Conservation (phyloP, 306 rosid genomes). For the Amphicarpaea edgeworthii region DNA sequence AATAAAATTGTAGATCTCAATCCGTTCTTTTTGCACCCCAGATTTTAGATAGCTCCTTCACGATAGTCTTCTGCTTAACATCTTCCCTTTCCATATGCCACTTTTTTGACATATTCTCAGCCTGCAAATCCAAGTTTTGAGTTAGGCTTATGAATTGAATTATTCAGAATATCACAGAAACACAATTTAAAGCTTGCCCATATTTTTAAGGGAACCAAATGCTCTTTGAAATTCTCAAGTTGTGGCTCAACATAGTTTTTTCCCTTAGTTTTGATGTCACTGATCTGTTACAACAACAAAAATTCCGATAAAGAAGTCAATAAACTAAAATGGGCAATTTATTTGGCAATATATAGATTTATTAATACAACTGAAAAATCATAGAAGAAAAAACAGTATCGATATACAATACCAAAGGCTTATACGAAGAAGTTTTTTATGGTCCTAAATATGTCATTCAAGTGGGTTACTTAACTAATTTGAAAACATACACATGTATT, state of each 20-base stretch:
- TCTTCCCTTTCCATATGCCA: constrained; percentile 73
- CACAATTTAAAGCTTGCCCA: constrained; percentile 59
- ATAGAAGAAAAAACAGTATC: neutral
- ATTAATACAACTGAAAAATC: constrained; percentile 27
- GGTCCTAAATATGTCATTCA: constrained; percentile 32
- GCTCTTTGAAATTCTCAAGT: constrained; percentile 60
- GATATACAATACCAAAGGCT: neutral
- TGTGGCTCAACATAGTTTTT: constrained; percentile 70
- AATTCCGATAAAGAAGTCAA: constrained; percentile 32
- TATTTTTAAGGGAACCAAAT: constrained; percentile 69
- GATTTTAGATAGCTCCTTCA: constrained; percentile 70
- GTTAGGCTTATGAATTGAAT: constrained; percentile 42
- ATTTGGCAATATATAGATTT: constrained; percentile 2
- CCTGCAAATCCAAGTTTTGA: constrained; percentile 58
- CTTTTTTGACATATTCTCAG: constrained; percentile 68
- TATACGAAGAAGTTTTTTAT: constrained; percentile 7
- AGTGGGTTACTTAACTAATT: constrained; percentile 17
- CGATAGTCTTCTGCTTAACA: constrained; percentile 70
- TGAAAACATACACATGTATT: neutral
- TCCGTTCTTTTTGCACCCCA: constrained; percentile 62
- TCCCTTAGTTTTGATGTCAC: constrained; percentile 70
- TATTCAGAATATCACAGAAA: constrained; percentile 7
- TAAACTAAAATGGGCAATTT: constrained; percentile 16
- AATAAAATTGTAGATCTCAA: constrained; percentile 36
- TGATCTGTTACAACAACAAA: constrained; percentile 56